Evolutionary conservation across 345 rosid genomes (phyloP).

Genomic region (Citrus hindsii): DNA sequence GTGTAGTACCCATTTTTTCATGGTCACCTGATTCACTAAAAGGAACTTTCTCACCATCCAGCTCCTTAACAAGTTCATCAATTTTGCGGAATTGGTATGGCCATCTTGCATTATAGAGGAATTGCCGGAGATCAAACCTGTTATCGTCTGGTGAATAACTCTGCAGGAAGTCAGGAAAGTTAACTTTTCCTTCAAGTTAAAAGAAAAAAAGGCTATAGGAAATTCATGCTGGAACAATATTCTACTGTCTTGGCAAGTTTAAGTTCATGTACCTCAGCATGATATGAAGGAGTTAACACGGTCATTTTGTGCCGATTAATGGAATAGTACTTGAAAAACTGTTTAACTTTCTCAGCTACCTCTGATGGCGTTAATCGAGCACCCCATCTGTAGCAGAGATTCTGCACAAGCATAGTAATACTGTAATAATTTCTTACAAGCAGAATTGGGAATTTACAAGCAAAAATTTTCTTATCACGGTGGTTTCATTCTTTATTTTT

Average conservation of each 20-base stretch:
- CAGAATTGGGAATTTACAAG: background rate
- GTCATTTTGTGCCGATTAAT: conserved; percentile 97
- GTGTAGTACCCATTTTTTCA: background rate
- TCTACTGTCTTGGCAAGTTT: background rate
- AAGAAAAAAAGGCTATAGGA: background rate
- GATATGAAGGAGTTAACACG: conserved; percentile 87
- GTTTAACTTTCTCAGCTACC: conserved; percentile 88
- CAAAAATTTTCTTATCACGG: background rate
- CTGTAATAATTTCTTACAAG: conserved; percentile 1
- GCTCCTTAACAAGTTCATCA: conserved; percentile 63
- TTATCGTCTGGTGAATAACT: conserved; percentile 94
- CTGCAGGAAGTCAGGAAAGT: conserved; percentile 32
- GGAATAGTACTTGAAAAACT: conserved; percentile 92
- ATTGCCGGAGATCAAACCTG: conserved; percentile 87
- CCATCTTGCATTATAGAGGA: conserved; percentile 82
- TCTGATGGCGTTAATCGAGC: conserved; percentile 67
- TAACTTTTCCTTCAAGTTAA: background rate
- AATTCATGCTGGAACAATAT: background rate
- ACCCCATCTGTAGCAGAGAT: conserved; percentile 94
- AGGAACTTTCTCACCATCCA: conserved; percentile 58
- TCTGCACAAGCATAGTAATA: conserved; percentile 37
- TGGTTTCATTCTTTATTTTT: background rate
- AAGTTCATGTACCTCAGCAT: conserved; percentile 69
- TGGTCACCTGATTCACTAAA: conserved; percentile 28
- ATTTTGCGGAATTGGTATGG: conserved; percentile 84